Conservation (phyloP, 1,284 basidiomycete genomes). For the Boletus mariae region DNA sequence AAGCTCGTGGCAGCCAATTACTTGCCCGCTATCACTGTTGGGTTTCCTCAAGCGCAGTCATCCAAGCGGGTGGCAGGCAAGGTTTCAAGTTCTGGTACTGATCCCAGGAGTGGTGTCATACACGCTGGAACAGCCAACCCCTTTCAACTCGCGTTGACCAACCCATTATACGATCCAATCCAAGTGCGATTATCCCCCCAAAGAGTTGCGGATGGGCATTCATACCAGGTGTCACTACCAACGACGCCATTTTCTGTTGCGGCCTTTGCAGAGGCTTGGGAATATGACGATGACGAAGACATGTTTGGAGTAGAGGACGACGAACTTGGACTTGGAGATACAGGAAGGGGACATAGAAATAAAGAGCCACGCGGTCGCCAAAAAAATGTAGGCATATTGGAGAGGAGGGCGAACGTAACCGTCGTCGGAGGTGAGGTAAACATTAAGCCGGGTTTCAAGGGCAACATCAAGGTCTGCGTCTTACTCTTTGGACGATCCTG, state of each 20-base stretch:
- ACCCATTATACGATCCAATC: slow-evolving; percentile 92
- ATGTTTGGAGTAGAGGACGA: slow-evolving; percentile 76
- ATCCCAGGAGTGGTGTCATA: slow-evolving; percentile 45
- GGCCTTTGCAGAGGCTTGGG: slow-evolving; percentile 92
- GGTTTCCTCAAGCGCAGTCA: slow-evolving; percentile 55
- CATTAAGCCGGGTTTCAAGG: slow-evolving; percentile 70
- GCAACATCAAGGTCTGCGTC: slow-evolving; percentile 64
- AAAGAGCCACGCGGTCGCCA: slow-evolving; percentile 48
- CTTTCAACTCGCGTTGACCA: slow-evolving; percentile 87
- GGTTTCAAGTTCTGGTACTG: slow-evolving; percentile 39
- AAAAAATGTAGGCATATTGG: slow-evolving; percentile 75
- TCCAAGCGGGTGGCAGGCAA: slow-evolving; percentile 49
- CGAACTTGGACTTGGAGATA: slow-evolving; percentile 44
- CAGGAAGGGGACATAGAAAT: slow-evolving; percentile 33
- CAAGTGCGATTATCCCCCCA: slow-evolving; percentile 80
- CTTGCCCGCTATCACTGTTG: slow-evolving; percentile 81
- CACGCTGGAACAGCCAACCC: slow-evolving; percentile 76
- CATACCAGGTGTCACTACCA: slow-evolving; percentile 74
- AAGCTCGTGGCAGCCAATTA: slow-evolving; percentile 94
- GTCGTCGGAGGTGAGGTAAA: slow-evolving; percentile 81
- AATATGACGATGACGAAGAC: slow-evolving; percentile 89
- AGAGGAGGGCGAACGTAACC: slow-evolving; percentile 84
- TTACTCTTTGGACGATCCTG: not conserved
- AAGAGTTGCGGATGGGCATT: slow-evolving; percentile 40
- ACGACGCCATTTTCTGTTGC: slow-evolving; percentile 75